Evolutionary conservation across 192 early-diverging fungal species (phyloP).

Genomic region (Umbelopsis vinacea): DNA sequence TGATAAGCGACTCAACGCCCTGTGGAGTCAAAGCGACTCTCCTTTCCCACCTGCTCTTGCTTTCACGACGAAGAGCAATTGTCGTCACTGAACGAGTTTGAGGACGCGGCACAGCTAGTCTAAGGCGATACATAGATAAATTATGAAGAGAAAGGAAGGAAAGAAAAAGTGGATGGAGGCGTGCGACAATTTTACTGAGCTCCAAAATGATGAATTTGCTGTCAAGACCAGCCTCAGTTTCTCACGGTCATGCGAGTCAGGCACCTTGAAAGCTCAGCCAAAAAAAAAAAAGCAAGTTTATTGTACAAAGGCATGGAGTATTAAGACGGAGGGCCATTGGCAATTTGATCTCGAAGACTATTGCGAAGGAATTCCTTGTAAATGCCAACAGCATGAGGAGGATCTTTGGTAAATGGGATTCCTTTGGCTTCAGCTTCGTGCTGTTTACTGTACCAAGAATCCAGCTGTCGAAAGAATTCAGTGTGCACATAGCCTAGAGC

Average conservation of each 20-base stretch:
- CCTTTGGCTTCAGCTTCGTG: constrained; percentile 38
- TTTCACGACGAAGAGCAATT: constrained; percentile 70
- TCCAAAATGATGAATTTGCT: not conserved
- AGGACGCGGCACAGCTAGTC: not conserved
- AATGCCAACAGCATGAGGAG: constrained; percentile 48
- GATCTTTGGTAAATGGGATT: constrained; percentile 28
- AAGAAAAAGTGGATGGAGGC: not conserved
- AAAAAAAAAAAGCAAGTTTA: not conserved
- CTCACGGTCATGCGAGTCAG: constrained; percentile 23
- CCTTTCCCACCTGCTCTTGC: constrained; percentile 97
- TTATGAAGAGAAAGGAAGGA: not conserved
- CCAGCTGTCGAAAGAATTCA: constrained; percentile 67
- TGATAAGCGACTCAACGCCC: constrained; percentile 81
- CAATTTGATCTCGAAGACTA: constrained; percentile 54
- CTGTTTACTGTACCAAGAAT: constrained; percentile 54
- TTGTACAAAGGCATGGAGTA: not conserved
- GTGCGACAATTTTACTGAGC: constrained; percentile 16
- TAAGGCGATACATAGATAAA: constrained; percentile 6
- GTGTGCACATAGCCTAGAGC: constrained; percentile 56
- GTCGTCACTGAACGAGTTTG: constrained; percentile 7
- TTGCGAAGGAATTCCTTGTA: constrained; percentile 55
- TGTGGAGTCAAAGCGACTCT: constrained; percentile 89
- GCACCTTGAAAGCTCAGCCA: not conserved
- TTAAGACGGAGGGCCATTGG: constrained; percentile 9
- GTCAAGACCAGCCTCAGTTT: not conserved